Base-by-base conservation (phyloP, 768 basidiomycete species). In the Suillus tomentosus region DNA sequence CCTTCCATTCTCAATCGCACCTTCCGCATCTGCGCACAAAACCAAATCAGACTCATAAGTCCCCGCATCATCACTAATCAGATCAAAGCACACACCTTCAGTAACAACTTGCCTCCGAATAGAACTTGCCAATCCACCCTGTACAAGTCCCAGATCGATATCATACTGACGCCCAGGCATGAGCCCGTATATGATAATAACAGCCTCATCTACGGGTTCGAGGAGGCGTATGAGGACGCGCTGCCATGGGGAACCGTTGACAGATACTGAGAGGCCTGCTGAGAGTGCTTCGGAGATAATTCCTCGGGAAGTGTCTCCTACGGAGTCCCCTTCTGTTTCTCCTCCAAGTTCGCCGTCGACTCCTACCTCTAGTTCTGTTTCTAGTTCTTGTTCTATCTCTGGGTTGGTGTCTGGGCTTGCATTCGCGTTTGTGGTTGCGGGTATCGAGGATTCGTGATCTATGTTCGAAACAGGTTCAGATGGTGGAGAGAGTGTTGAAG, bases 121-220 rank as follows among this genome's bases (percentile, higher is more conserved):
- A 42, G 69, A 77, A 59, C 72, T 78, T 53, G 71, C 75, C 67
- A 85, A 80, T 31, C 86, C 88, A 7, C 82, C 82, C 10, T 87
- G 86, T 5, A 89, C 87, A 34, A 96, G 82, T 2, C 84, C 88
- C 13, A 97, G 79, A 70, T 95, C 92, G 60, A 97, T 88, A 70
- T 97, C 94, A 70, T 97, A 97, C 72, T 93, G 91, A 62, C 92
- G 84, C 2, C 92, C 92, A 4, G 94, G 95, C 80, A 91, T 85
- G 54, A 98, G 81, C 1, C 93, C 94, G 64, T 94, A 95, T 34
- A 98, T 85, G 64, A 96, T 92, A 60, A 97, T 93, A 62, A 96
- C 86, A 0, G 94, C 95, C 71, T 96, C 91, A 68, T 96, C 94
- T 0, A 84, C 82, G 61, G 86, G 84, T 51, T 95, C 92, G 72